Evolutionary conservation across 2,329 filamentous ascomycete species (phyloP), one percentile per base, ranked within the genome.

Genomic region (Aureobasidium sp.): DNA sequence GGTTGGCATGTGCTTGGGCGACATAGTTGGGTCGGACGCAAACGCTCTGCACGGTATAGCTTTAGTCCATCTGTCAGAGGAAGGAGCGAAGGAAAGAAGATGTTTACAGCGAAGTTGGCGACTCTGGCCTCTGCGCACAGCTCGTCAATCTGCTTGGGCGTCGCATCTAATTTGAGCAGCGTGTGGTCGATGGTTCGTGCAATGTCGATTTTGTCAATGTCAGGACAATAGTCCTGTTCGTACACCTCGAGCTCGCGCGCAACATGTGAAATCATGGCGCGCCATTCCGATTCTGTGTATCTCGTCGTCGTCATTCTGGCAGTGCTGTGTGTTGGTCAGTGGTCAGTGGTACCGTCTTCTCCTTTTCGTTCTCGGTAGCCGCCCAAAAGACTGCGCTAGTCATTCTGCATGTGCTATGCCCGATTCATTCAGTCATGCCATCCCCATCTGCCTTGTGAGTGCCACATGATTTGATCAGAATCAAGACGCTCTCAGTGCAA

Each of bases 21-120:
- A 86, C 82, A 69, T 78, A 78, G 39, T 77, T 74, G 1, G 79
- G 73, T 8, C 83, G 79, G 1, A 86, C 82, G 68, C 84, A 86
- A 61, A 86, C 84, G 10, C 82, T 78, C 76, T 70, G 65, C 76
- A 42, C 9, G 12, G 23, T 6, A 37, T n/a, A 20, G 42, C 41
- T 36, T 36, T 23, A 41, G 32, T 23, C 23, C 20, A n/a, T 27
- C 8, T 15, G n/a, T 7, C 20, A 9, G 6, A 32, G 7, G 15
- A 15, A 13, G 34, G 15, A 42, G 8, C 20, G 27, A 37, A 29
- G 34, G 2, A 37, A 34, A 15, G 17, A 12, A 61, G 66, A 17
- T 3, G n/a, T 6, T 20, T 69, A 79, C 77, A 67, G 76, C 78
- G 66, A 81, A 81, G 3, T 67, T 69, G 52, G 77, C 72, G 3